Evolutionary conservation across 2,329 filamentous ascomycete genomes (phyloP), one percentile per base, ranked within the genome.

Genomic region (Davidsoniella neocaledoniae): DNA sequence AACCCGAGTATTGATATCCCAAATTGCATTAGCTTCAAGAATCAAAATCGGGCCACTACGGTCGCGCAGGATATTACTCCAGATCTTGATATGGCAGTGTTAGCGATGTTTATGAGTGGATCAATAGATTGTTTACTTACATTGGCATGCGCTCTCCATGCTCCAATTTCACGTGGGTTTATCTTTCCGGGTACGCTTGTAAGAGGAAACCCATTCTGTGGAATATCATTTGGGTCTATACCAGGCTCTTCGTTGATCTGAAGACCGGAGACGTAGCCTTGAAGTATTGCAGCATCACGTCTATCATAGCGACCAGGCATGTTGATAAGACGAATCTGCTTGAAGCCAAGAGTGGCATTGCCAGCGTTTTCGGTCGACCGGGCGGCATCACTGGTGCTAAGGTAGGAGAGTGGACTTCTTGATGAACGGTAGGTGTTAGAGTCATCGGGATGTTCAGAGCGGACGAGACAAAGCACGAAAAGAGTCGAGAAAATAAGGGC

Each of bases 101-200:
- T 46, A 36, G 43, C 14, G 19, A 46, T 21, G 17, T 9, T 42
- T 14, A 23, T 26, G 14, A 26, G 12, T 23, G 4, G 5, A 1
- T 5, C 5, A 8, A 36, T 12, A 42, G 37, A 33, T 16, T n/a
- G 21, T 26, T 23, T 9, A 50, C 53, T 38, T 52, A 59, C 58
- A 43, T 61, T 61, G 4, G 59, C 59, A 45, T 61, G 59, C 4
- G 59, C 57, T 40, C 59, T 49, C 54, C 55, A 61, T 51, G 57
- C 58, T 4, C 56, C 58, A 33, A 56, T 58, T 40, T 61, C 57
- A 4, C 53, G 49, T 10, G 26, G 49, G 19, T 55, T 56, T 21
- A 60, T 41, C 5, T 42, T 40, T 3, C 46, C 49, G 5, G 53
- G 55, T 1, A 54, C 49, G 23, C 56, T 56, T n/a, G 53, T 55